Evolutionary conservation across 2,329 filamentous ascomycete species (phyloP).

Genomic region (Coniochaeta sp.): DNA sequence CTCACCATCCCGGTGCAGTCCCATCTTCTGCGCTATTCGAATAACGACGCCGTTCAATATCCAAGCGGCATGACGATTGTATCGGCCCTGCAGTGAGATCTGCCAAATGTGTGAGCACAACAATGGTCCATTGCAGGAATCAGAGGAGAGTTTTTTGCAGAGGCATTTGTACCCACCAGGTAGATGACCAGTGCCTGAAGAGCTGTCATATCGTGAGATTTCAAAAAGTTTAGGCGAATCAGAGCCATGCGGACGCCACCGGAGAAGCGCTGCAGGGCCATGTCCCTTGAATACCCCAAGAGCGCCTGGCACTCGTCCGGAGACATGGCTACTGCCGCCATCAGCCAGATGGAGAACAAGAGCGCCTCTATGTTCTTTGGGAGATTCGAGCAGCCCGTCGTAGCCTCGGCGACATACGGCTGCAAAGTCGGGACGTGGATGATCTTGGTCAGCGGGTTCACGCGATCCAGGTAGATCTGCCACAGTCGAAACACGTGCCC

Average conservation of each 20-base stretch:
- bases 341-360: slow-evolving; percentile 58
- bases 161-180: slow-evolving; percentile 31
- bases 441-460: slow-evolving; percentile 66
- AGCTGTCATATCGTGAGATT: slow-evolving; percentile 48
- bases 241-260: slow-evolving; percentile 43
- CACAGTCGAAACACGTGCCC: slow-evolving; percentile 64
- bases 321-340: slow-evolving; percentile 48
- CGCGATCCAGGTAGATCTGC: slow-evolving; percentile 67
- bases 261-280: slow-evolving; percentile 44
- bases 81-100: slow-evolving; percentile 49
- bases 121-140: neutral
- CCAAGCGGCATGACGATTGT: slow-evolving; percentile 53
- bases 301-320: slow-evolving; percentile 47
- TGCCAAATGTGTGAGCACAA: slow-evolving; percentile 20
- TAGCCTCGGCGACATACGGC: slow-evolving; percentile 56
- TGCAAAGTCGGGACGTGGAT: slow-evolving; percentile 67
- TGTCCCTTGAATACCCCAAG: slow-evolving; percentile 40
- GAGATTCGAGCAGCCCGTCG: slow-evolving; percentile 45
- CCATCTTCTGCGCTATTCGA: slow-evolving; percentile 61
- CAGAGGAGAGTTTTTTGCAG: neutral
- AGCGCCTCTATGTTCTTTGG: slow-evolving; percentile 53
- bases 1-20: slow-evolving; percentile 56
- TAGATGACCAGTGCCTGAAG: slow-evolving; percentile 54
- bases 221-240: slow-evolving; percentile 48
- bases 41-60: slow-evolving; percentile 53